Evolutionary conservation across 768 basidiomycete genomes (phyloP).

Genomic region (Russula ochroleuca): DNA sequence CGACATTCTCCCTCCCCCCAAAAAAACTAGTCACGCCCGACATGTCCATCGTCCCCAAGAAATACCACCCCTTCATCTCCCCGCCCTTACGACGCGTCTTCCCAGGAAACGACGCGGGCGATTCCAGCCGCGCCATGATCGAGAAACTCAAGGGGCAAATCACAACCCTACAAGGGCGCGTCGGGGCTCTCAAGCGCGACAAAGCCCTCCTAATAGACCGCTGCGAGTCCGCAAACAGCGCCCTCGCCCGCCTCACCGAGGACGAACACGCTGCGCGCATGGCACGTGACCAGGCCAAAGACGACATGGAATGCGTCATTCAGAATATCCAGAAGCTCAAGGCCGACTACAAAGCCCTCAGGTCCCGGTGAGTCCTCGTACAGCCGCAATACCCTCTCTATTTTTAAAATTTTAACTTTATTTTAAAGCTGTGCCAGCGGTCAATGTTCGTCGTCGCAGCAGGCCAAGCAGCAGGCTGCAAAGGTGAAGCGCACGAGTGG

Average conservation of each 20-base stretch:
- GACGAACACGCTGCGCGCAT: constrained; percentile 18
- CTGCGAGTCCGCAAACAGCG: constrained; percentile 3
- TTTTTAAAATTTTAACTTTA: too few species aligned
- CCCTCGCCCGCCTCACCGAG: neutral
- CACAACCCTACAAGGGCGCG: constrained; percentile 1
- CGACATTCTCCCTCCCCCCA: neutral
- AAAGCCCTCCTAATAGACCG: constrained; percentile 20
- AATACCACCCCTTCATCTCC: constrained; percentile 20
- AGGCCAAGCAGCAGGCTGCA: too few species aligned
- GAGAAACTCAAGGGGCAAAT: constrained; percentile 15
- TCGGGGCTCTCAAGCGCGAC: constrained; percentile 17
- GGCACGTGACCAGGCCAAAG: constrained; percentile 1
- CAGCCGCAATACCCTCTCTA: too few species aligned
- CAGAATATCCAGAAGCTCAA: neutral
- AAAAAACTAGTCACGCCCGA: constrained; percentile 21
- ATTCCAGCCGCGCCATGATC: neutral
- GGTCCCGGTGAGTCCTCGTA: neutral
- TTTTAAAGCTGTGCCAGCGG: neutral
- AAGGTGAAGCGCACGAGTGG: constrained; percentile 10
- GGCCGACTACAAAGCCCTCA: neutral
- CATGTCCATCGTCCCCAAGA: constrained; percentile 18
- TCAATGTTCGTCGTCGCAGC: neutral
- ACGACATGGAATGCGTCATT: neutral
- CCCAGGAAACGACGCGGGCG: neutral
- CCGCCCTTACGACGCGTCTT: constrained; percentile 26